phyloP scores from a whole-genome alignment of 345 rosid species.

The Geranium rotundifolium region DNA sequence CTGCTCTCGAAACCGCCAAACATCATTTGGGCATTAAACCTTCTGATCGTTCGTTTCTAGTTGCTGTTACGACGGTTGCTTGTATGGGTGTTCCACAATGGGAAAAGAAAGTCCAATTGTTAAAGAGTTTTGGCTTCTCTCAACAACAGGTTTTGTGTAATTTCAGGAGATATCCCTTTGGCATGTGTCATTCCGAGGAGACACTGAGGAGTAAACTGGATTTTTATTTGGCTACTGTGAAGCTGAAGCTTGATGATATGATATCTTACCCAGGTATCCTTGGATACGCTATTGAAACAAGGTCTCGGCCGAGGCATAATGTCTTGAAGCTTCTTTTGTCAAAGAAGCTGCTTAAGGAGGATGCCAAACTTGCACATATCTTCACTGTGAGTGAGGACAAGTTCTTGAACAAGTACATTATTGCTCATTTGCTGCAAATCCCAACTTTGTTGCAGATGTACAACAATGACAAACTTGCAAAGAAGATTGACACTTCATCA shows the following conservation, averaged over 20 bases:
- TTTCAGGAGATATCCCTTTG: conserved; percentile 8
- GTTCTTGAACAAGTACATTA: conserved; percentile 6
- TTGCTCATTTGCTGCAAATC: too few relatives aligned
- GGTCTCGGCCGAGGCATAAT: conserved; percentile 15
- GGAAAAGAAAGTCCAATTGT: conserved; percentile 13
- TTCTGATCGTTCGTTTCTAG: conserved; percentile 2
- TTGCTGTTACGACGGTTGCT: conserved; percentile 8
- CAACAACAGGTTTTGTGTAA: conserved; percentile 11
- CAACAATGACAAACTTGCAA: too few relatives aligned
- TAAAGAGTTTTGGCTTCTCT: conserved; percentile 22
- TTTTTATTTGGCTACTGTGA: conserved; percentile 11
- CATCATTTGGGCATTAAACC: conserved; percentile 6
- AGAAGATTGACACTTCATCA: too few relatives aligned
- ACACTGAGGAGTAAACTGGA: conserved; percentile 10
- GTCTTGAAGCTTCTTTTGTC: conserved; percentile 14
- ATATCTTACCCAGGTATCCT: not conserved
- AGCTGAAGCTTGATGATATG: conserved; percentile 2
- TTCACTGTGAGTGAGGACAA: conserved; percentile 3
- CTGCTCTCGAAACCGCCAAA: conserved; percentile 7
- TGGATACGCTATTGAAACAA: conserved; percentile 10
- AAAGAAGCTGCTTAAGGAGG: conserved; percentile 14
- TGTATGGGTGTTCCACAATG: conserved; percentile 5
- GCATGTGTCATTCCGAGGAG: conserved; percentile 11
- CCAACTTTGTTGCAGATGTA: conserved; percentile 18
- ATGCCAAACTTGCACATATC: not conserved